Base-by-base conservation (phyloP, 257 asterid genomes). In the Voacanga thouarsii region DNA sequence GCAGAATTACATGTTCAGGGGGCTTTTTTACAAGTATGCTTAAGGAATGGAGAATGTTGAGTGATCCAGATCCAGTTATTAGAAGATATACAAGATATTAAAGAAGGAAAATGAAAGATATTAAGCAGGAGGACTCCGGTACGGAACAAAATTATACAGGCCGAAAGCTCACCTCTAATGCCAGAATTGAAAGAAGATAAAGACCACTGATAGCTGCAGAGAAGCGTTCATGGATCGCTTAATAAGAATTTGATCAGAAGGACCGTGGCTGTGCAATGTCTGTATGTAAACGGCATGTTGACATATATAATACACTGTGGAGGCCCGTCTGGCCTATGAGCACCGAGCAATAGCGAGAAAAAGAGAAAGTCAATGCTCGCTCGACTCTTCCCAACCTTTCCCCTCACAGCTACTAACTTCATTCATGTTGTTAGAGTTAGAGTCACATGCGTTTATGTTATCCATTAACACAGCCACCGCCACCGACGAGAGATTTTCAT, bases 11-110 rank as follows among this genome's bases (percentile, higher is more conserved):
- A 71, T 71, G 75, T 28, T 71, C 53, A 18, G 59, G 45, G 8
- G 75, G 75, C 11, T 71, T 71, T 71, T 71, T 43, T 44, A 71
- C 37, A 47, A 26, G 60, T 71, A 24, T 3, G 23, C 39, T 71
- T 24, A 49, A 71, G 71, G 19, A 47, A 59, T 19, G 18, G 63
- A 72, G 49, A 47, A 71, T 21, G 21, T 59, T 57, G 24, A 70
- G 60, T 6, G 76, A 79, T 72, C 81, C 86, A 82, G 85, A 71
- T 74, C 33, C 19, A 75, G 33, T n/a, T n/a, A 15, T n/a, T 18
- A 18, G 30, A 39, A 16, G 39, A 60, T 63, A 14, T 15, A 57
- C 12, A 61, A 12, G 30, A 26, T 30, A 61, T 59, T 51, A 30
- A 53, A 41, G 18, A 21, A 47, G 21, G 77, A 21, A 21, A 24